phyloP scores from a whole-genome alignment of 1,284 basidiomycete species.

The Trametes hirsuta region DNA sequence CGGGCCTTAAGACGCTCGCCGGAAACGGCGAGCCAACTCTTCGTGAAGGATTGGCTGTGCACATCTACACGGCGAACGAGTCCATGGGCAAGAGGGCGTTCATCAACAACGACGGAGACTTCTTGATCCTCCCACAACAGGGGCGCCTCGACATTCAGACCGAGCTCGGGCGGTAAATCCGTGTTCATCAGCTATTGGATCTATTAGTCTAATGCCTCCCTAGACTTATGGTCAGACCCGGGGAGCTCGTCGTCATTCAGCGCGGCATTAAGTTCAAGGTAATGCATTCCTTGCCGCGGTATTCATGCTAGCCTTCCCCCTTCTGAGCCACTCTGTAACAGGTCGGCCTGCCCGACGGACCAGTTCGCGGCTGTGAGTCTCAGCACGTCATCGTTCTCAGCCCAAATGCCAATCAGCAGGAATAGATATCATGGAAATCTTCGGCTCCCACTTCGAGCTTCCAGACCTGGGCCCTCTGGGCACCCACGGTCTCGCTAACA shows the following conservation, averaged over 20 bases:
- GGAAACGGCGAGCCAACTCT: constrained; percentile 68
- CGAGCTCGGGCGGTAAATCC: constrained; percentile 62
- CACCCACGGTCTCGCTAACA: constrained; percentile 62
- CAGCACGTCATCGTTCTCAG: not conserved
- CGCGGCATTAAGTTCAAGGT: constrained; percentile 71
- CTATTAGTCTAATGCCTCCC: not conserved
- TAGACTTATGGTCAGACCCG: constrained; percentile 61
- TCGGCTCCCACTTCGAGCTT: constrained; percentile 63
- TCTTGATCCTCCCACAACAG: constrained; percentile 68
- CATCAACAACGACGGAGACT: constrained; percentile 70
- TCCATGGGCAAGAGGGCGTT: constrained; percentile 70
- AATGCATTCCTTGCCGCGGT: not conserved
- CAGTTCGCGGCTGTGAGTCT: constrained; percentile 50
- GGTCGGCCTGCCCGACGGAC: constrained; percentile 58
- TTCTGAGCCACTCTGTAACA: constrained; percentile 16
- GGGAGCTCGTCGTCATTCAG: constrained; percentile 67
- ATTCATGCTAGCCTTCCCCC: not conserved
- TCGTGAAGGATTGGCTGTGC: constrained; percentile 63
- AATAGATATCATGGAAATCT: constrained; percentile 53
- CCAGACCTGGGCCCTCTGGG: constrained; percentile 72
- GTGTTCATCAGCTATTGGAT: not conserved
- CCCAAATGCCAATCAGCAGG: not conserved
- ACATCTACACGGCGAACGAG: constrained; percentile 63
- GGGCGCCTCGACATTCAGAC: constrained; percentile 71
- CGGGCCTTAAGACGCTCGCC: constrained; percentile 65